A percentile compares a stretch with the other conserved stretches of the same genome.
Evolutionary conservation across 108 stramenopile genomes (phyloP).

Genomic region (Fistulifera pelliculosa): DNA sequence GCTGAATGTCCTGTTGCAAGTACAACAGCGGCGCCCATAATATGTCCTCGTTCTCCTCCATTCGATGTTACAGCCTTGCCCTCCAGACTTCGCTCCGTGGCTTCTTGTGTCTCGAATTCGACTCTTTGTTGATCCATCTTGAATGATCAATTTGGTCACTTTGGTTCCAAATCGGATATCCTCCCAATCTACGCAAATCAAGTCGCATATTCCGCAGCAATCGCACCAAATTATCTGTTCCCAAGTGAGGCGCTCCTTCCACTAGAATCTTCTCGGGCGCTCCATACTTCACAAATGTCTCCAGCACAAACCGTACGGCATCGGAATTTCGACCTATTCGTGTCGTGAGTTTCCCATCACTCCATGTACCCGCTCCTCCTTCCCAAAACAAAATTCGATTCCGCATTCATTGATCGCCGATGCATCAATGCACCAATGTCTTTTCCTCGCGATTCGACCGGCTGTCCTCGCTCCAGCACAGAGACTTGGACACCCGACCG

Average conservation of each 20-base stretch:
- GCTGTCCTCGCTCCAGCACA: constrained; percentile 87
- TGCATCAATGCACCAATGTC: constrained; percentile 87
- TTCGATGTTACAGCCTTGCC: not conserved
- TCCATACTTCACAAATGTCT: constrained; percentile 79
- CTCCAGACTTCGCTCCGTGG: constrained; percentile 14
- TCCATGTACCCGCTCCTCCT: constrained; percentile 96
- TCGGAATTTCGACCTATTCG: constrained; percentile 82
- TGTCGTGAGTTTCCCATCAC: constrained; percentile 94
- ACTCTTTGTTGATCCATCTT: constrained; percentile 33
- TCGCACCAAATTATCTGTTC: constrained; percentile 88
- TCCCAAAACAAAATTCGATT: constrained; percentile 90
- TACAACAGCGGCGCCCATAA: constrained; percentile 64
- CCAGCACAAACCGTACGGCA: constrained; percentile 67
- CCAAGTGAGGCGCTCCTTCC: constrained; percentile 89
- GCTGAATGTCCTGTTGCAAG: constrained; percentile 91
- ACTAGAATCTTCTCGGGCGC: constrained; percentile 80
- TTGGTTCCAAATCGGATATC: constrained; percentile 77
- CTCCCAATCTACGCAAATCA: constrained; percentile 43
- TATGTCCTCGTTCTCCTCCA: constrained; percentile 5
- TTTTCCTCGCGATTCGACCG: constrained; percentile 83
- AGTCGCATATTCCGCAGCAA: constrained; percentile 74
- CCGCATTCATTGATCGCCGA: constrained; percentile 38
- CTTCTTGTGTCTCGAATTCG: constrained; percentile 14
- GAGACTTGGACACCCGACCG: constrained; percentile 51
- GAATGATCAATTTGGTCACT: constrained; percentile 45